These are phyloP conservation scores for Claviceps maximensis DNA, from an alignment of 2,329 filamentous ascomycete genomes.

Conservation along the genomic window DNA sequence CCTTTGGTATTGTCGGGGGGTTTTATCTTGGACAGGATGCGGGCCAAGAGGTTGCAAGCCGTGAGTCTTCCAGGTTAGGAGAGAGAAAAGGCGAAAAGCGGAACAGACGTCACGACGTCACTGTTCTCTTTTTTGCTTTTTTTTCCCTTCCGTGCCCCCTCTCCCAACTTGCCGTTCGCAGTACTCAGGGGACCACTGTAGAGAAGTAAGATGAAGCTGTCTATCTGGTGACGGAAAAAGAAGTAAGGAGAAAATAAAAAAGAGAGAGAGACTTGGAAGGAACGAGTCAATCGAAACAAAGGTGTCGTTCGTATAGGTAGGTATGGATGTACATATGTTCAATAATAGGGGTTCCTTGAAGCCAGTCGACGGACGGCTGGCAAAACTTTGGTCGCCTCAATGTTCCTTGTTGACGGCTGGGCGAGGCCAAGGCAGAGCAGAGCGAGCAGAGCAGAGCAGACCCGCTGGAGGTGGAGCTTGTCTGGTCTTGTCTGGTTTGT, in stretches of 20 bases:
- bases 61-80: not conserved
- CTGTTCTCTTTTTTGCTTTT: not conserved
- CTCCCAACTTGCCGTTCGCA: not conserved
- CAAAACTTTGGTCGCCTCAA: not conserved
- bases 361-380: not conserved
- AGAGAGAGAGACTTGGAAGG: not conserved
- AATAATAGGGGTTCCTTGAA: not conserved
- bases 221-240: too few species aligned
- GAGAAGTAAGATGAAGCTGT: not conserved
- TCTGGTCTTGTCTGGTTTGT: not conserved
- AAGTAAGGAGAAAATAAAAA: not conserved
- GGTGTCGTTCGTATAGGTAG: not conserved
- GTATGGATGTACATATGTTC: too few species aligned
- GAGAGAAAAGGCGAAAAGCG: not conserved
- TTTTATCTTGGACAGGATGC: not conserved
- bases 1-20: not conserved
- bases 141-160: not conserved
- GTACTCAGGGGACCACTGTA: not conserved
- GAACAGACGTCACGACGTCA: not conserved
- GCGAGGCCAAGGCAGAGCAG: too few species aligned
- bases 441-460: not conserved
- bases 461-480: not conserved
- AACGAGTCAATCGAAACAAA: not conserved
- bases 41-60: not conserved
- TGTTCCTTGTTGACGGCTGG: not conserved